A percentile compares a stretch with the other conserved stretches of the same genome.
Evolutionary conservation across 2,329 filamentous ascomycete genomes (phyloP).

Genomic region (Fusarium papillatum): DNA sequence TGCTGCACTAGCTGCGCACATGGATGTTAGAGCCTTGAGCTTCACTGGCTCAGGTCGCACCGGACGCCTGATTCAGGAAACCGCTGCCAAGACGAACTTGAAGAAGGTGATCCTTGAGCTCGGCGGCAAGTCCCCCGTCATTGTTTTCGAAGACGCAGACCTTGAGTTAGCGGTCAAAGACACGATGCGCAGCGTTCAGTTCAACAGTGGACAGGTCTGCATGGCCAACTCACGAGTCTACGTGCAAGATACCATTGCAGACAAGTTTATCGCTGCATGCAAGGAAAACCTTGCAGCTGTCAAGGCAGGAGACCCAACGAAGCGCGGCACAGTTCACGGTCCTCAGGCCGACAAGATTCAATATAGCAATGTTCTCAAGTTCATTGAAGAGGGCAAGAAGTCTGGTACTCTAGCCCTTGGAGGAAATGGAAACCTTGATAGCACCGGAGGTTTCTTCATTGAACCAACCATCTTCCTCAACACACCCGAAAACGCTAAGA

Average conservation of each 20-base stretch:
- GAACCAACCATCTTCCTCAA: conserved; percentile 35
- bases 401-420: conserved; percentile 17
- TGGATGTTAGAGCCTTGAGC: conserved; percentile 78
- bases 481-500: conserved; percentile 49
- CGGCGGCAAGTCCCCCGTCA: conserved; percentile 76
- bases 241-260: conserved; percentile 65
- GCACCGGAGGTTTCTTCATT: conserved; percentile 25
- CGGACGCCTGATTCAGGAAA: conserved; percentile 80
- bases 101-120: conserved; percentile 77
- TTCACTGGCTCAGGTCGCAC: conserved; percentile 84
- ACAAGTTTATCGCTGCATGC: conserved; percentile 16
- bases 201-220: conserved; percentile 71
- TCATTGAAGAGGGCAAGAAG: conserved; percentile 33
- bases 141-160: conserved; percentile 71
- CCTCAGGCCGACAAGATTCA: conserved; percentile 32
- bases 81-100: conserved; percentile 72
- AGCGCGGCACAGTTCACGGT: conserved; percentile 17
- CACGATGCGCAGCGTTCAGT: conserved; percentile 59
- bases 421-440: conserved; percentile 16
- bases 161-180: conserved; percentile 58
- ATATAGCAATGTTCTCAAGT: conserved; percentile 22
- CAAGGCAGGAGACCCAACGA: conserved; percentile 12
- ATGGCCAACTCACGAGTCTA: conserved; percentile 71
- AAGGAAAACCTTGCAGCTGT: conserved; percentile 14
- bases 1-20: conserved; percentile 75